These are phyloP conservation scores for Suillus decipiens DNA, from an alignment of 768 basidiomycete genomes.

Conservation along the genomic window DNA sequence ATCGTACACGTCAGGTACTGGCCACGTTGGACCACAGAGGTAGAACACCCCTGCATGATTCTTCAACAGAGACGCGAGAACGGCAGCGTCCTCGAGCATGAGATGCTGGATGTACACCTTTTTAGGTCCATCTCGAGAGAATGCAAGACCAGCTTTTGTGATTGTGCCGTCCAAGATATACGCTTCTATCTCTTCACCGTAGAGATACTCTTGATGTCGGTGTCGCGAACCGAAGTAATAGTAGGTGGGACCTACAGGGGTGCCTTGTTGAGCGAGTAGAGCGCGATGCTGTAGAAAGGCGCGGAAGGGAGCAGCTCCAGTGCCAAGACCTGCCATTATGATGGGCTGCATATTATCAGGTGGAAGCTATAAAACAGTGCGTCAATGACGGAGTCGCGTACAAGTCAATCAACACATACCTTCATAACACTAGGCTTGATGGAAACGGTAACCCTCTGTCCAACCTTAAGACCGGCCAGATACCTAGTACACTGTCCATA, in stretches of 20 bases:
- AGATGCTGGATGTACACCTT: conserved; percentile 99
- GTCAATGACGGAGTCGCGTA: not conserved
- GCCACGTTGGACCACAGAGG: conserved; percentile 98
- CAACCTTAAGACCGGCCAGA: conserved; percentile 77
- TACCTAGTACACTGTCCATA: conserved; percentile 98
- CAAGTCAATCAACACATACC: conserved; percentile 42
- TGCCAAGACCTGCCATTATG: conserved; percentile 98
- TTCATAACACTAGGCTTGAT: conserved; percentile 99
- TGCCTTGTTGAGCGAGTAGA: conserved; percentile 71
- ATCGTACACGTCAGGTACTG: conserved; percentile 97
- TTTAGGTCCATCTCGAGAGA: conserved; percentile 89
- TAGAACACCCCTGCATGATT: conserved; percentile 85
- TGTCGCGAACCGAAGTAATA: conserved; percentile 99
- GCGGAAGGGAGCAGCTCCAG: conserved; percentile 98
- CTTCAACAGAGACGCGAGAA: conserved; percentile 73
- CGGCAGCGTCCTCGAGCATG: conserved; percentile 88
- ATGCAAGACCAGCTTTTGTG: conserved; percentile 90
- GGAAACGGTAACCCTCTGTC: conserved; percentile 94
- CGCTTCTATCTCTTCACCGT: conserved; percentile 95
- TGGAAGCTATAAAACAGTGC: conserved; percentile 61
- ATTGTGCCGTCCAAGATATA: conserved; percentile 85
- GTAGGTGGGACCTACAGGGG: conserved; percentile 87
- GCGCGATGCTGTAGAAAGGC: conserved; percentile 98
- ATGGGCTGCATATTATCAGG: conserved; percentile 83
- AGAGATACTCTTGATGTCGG: conserved; percentile 93